Conservation (phyloP, 768 basidiomycete genomes). For the Amanita exitialis region DNA sequence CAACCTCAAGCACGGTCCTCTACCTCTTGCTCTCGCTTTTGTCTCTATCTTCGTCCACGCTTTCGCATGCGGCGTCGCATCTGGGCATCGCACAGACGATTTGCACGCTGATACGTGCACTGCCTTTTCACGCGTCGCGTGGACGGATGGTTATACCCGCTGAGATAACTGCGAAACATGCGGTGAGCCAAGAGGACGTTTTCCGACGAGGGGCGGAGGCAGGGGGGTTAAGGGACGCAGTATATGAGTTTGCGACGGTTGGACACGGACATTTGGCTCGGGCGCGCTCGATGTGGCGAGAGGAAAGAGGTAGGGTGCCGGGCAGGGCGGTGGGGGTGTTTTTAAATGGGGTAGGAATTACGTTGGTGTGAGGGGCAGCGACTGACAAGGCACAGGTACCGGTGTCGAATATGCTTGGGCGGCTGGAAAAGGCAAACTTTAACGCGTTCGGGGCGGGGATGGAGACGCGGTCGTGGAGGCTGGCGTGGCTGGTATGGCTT, state of each 20-base stretch:
- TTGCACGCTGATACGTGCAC: constrained; percentile 59
- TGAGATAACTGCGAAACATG: constrained; percentile 71
- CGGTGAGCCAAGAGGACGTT: constrained; percentile 73
- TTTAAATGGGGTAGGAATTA: constrained; percentile 61
- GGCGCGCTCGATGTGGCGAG: constrained; percentile 55
- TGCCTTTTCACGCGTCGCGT: constrained; percentile 68
- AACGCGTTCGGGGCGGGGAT: constrained; percentile 58
- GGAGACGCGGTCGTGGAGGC: constrained; percentile 62
- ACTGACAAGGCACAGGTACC: no score
- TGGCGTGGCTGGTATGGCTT: constrained; percentile 62
- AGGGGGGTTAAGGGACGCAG: constrained; percentile 62
- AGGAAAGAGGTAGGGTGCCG: constrained; percentile 42
- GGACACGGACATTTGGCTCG: constrained; percentile 76
- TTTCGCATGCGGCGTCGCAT: constrained; percentile 77
- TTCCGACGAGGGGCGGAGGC: constrained; percentile 47
- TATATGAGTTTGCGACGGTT: constrained; percentile 73
- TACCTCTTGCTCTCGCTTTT: constrained; percentile 69
- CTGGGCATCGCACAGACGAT: constrained; percentile 69
- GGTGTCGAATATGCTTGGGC: constrained; percentile 49
- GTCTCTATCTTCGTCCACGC: constrained; percentile 37
- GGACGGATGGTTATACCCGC: constrained; percentile 71
- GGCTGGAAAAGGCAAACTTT: constrained; percentile 63
- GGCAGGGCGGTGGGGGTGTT: constrained; percentile 58
- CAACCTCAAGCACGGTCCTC: constrained; percentile 68
- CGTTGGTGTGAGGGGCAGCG: no score